phyloP scores from a whole-genome alignment of 352 stramenopile genomes.

The Phytophthora ohioensis region DNA sequence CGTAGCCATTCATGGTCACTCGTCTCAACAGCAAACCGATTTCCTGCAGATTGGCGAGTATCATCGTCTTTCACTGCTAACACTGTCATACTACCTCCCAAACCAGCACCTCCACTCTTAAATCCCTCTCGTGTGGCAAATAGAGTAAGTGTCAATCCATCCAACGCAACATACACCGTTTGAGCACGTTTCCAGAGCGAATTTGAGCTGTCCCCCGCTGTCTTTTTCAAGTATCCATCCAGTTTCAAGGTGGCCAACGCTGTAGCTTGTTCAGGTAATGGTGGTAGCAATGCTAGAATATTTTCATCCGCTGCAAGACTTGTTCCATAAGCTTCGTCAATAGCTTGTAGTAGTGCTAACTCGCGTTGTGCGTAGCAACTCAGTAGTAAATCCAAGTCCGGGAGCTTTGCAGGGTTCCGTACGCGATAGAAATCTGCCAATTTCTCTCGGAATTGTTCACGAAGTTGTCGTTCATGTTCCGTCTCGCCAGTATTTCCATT shows the following conservation, averaged over 20 bases:
- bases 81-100: slow-evolving; percentile 38
- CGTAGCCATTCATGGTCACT: slow-evolving; percentile 59
- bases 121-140: slow-evolving; percentile 70
- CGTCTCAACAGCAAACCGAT: slow-evolving; percentile 62
- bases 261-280: slow-evolving; percentile 38
- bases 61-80: slow-evolving; percentile 46
- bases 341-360: slow-evolving; percentile 55
- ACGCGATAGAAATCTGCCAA: slow-evolving; percentile 64
- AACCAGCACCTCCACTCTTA: slow-evolving; percentile 43
- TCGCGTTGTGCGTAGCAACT: slow-evolving; percentile 57
- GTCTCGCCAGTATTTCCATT: slow-evolving; percentile 7
- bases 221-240: slow-evolving; percentile 49
- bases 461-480: slow-evolving; percentile 31
- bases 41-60: slow-evolving; percentile 12
- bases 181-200: slow-evolving; percentile 51
- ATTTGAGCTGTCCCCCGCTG: slow-evolving; percentile 27
- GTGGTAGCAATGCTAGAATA: slow-evolving; percentile 45
- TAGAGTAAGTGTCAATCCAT: slow-evolving; percentile 56
- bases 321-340: slow-evolving; percentile 54
- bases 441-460: slow-evolving; percentile 46
- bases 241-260: slow-evolving; percentile 49
- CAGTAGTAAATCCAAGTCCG: slow-evolving; percentile 58
- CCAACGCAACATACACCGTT: slow-evolving; percentile 55
- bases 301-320: slow-evolving; percentile 42
- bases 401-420: slow-evolving; percentile 59